Conservation (phyloP, 805 yeast genomes). For the Candida vartiovaarae region DNA sequence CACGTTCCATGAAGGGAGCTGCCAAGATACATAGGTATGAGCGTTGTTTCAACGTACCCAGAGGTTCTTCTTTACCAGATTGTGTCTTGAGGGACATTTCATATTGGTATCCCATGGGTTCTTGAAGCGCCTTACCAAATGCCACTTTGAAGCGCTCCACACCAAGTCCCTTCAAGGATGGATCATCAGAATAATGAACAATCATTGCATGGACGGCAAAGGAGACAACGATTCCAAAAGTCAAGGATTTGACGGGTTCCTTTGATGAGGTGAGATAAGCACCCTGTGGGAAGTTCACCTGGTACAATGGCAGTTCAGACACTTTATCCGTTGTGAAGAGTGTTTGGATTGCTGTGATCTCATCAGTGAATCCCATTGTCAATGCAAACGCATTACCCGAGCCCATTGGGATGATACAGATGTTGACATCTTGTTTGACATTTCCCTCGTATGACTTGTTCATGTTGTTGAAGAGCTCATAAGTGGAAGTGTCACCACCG, state of each 20-base stretch:
- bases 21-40: conserved; percentile 13
- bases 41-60: conserved; percentile 4
- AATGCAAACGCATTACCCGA: conserved; percentile 79
- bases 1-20: conserved; percentile 15
- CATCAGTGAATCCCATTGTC: conserved; percentile 41
- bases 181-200: conserved; percentile 72
- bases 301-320: conserved; percentile 27
- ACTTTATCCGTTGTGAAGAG: conserved; percentile 22
- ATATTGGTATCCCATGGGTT: conserved; percentile 5
- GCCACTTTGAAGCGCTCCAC: conserved; percentile 63
- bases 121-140: conserved; percentile 38
- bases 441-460: conserved; percentile 21
- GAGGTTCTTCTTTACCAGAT: not conserved
- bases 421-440: conserved; percentile 8
- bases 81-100: not conserved
- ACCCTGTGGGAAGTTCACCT: conserved; percentile 25
- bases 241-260: conserved; percentile 6
- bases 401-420: conserved; percentile 59
- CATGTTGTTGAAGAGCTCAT: conserved; percentile 57
- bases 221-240: conserved; percentile 59
- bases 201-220: conserved; percentile 86
- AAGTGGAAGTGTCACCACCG: conserved; percentile 83
- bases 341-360: conserved; percentile 28
- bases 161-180: conserved; percentile 60
- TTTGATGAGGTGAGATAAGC: not conserved